A percentile compares a stretch with the other conserved stretches of the same genome.
Conservation (phyloP, 768 basidiomycete genomes). For the Mycena rosella region DNA sequence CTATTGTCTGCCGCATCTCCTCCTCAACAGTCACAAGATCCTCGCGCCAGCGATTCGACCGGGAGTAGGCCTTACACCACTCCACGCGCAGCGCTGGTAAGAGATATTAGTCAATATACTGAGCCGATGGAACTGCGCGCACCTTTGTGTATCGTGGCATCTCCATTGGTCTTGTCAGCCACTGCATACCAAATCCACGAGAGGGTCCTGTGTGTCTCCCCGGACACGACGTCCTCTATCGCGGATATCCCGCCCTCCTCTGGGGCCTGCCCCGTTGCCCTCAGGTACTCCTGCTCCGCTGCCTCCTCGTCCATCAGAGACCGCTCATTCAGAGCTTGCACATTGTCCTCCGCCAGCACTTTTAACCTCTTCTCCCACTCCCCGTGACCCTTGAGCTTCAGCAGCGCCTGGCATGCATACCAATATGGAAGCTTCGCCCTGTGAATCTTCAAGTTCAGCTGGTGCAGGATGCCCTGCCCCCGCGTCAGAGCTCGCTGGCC, state of each 20-base stretch:
- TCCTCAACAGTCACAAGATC: neutral
- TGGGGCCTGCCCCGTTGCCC: neutral
- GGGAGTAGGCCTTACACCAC: conserved; percentile 8
- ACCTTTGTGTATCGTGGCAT: conserved; percentile 5
- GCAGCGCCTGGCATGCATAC: neutral
- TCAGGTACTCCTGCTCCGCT: neutral
- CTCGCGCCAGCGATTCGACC: neutral
- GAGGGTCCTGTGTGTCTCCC: neutral
- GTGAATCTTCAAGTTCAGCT: neutral
- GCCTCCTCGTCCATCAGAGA: neutral
- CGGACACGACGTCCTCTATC: neutral
- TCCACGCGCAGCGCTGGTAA: neutral
- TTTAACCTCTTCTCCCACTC: neutral
- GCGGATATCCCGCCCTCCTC: neutral
- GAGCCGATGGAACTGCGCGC: neutral
- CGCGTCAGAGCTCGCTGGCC: conserved; percentile 9
- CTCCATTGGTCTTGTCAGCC: neutral
- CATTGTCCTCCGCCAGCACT: neutral
- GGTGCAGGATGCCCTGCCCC: neutral
- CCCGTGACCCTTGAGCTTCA: neutral
- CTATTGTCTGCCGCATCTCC: neutral
- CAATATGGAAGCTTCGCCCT: neutral
- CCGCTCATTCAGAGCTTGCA: neutral
- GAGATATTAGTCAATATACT: neutral
- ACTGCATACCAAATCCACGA: neutral